phyloP scores from a whole-genome alignment of 108 stramenopile species.

The Nitzschia inconspicua region DNA sequence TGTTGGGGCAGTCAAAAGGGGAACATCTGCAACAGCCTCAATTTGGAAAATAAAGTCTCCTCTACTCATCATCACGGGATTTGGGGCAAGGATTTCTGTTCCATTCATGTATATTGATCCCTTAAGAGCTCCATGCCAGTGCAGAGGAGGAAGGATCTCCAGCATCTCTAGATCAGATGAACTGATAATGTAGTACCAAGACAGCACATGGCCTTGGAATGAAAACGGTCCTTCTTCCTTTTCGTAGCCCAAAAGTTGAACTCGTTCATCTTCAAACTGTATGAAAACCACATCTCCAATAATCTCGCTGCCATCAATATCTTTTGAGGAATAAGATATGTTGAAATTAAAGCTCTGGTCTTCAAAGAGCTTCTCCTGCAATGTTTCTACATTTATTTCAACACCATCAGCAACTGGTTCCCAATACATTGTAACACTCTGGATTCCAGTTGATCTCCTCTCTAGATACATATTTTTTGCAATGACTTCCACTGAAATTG shows the following conservation, averaged over 20 bases:
- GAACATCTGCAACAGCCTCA: neutral
- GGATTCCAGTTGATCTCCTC: neutral
- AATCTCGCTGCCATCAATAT: constrained; percentile 4
- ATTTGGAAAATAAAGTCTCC: neutral
- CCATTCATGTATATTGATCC: neutral
- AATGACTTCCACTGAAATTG: neutral
- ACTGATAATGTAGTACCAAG: constrained; percentile 3
- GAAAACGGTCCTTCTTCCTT: too few relatives aligned
- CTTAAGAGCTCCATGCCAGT: constrained; percentile 8
- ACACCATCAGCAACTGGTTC: constrained; percentile 3
- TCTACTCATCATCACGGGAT: neutral
- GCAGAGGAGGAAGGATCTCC: neutral
- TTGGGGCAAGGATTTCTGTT: neutral
- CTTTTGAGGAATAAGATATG: neutral
- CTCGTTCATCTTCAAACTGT: neutral
- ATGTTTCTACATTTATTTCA: too few relatives aligned
- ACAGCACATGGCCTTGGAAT: too few relatives aligned
- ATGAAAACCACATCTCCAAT: constrained; percentile 5
- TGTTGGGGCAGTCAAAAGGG: neutral
- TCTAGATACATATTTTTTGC: neutral
- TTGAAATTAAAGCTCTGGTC: neutral
- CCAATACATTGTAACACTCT: neutral
- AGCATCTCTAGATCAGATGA: neutral
- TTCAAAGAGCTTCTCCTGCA: neutral
- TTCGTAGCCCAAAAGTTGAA: too few relatives aligned